Evolutionary conservation across 345 rosid genomes (phyloP), one percentile per base, ranked within the genome.

Genomic region (Stellera chamaejasme): DNA sequence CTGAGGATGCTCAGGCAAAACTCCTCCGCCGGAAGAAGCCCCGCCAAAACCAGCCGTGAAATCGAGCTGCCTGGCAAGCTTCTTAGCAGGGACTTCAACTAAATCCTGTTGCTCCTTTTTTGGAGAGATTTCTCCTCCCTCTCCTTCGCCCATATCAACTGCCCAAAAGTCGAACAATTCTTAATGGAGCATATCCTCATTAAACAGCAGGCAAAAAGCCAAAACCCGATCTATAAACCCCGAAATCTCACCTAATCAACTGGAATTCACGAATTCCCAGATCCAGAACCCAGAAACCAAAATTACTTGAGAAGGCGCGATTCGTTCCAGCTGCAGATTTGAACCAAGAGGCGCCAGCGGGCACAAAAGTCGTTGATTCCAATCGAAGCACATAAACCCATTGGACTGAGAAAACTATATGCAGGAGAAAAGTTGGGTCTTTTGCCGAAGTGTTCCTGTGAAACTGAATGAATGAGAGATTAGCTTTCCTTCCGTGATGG

Each of bases 1-100:
- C 64, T 67, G 75, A 42, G 82, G 81, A 48, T 79, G 83, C 57
- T 81, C 82, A 11, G 79, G 86, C 50, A 76, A 57, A 32, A 51
- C 74, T 63, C 52, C 68, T 58, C 67, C 61, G n/a, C 73, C 72
- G 42, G 39, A 32, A 32, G 58, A n/a, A 26, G 28, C 56, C 58
- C 54, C 64, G 43, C 58, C 74, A 36, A 69, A 28, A 58, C 67
- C 59, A 45, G 65, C 78, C 48, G 95, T 82, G 75, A 90, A 90
- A 81, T 86, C 92, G 55, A 90, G 90, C 73, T 90, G 97, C 79
- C 97, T 59, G 0, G 95, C 97, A 5, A 83, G 81, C 73, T 72
- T 84, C 79, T 78, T 84, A 5, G 76, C 64, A 55, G 83, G 85
- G n/a, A 75, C 61, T 56, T 52, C 63, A 45, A 52, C 69, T 58